Percentiles rank a stretch among this genome's conserved stretches.
Conservation (phyloP, 805 yeast genomes). For the Starmerella sp. region DNA sequence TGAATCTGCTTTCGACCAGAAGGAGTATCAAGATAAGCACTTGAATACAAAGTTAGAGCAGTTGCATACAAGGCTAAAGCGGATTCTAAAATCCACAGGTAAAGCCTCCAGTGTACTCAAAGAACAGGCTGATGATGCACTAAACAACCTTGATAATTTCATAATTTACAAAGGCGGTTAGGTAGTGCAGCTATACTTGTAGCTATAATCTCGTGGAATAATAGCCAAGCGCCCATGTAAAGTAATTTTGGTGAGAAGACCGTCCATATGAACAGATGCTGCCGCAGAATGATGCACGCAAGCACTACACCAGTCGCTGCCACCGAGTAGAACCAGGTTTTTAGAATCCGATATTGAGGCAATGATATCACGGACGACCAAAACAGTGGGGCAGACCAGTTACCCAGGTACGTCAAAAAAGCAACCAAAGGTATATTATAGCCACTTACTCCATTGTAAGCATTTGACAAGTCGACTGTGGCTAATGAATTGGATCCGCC, state of each 20-base stretch:
- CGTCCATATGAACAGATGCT: slow-evolving; percentile 92
- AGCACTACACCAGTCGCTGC: slow-evolving; percentile 15
- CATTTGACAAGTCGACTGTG: slow-evolving; percentile 78
- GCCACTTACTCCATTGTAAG: slow-evolving; percentile 74
- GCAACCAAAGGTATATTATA: slow-evolving; percentile 68
- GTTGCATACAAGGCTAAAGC: slow-evolving; percentile 39
- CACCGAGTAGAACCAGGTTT: slow-evolving; percentile 16
- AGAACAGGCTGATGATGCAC: slow-evolving; percentile 53
- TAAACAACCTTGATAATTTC: slow-evolving; percentile 59
- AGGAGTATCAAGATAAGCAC: slow-evolving; percentile 45
- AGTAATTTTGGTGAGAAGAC: slow-evolving; percentile 90
- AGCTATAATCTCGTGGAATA: slow-evolving; percentile 24
- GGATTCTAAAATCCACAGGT: slow-evolving; percentile 52
- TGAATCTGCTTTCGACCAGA: slow-evolving; percentile 46
- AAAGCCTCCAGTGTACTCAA: slow-evolving; percentile 51
- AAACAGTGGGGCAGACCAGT: slow-evolving; percentile 74
- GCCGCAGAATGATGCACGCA: slow-evolving; percentile 65
- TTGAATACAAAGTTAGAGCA: slow-evolving; percentile 36
- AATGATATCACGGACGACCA: slow-evolving; percentile 43
- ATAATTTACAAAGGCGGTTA: slow-evolving; percentile 50
- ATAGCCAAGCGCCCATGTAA: slow-evolving; percentile 64
- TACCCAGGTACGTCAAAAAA: slow-evolving; percentile 63
- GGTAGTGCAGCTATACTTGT: slow-evolving; percentile 6
- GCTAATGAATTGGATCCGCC: slow-evolving; percentile 91
- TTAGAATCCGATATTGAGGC: slow-evolving; percentile 28